Evolutionary conservation across 2,329 filamentous ascomycete species (phyloP), one percentile per base, ranked within the genome.

Genomic region (Teratosphaeria viscida): DNA sequence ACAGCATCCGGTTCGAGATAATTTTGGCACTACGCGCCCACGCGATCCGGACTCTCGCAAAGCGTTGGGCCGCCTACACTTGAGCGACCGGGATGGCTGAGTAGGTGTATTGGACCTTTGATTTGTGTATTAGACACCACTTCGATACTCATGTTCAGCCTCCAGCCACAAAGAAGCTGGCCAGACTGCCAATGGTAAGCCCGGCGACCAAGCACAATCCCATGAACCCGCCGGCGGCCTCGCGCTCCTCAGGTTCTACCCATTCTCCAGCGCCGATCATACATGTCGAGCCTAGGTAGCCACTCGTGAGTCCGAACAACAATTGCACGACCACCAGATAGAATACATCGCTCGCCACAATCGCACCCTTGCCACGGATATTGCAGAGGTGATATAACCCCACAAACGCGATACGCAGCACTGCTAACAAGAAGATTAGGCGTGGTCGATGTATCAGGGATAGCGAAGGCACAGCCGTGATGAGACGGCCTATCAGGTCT

Each of bases 171-270:
- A 85, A 80, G 74, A 97, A 99, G 72, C 92, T 97, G 71, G 95
- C 73, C 67, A 97, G 74, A 75, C 92, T 97, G n/a, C 94, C 94
- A 27, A 81, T 80, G 1, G 90, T 84, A 74, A 97, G 75, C 0
- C 94, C 94, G 5, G 83, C 84, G 19, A 96, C 89, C n/a, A 97
- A 82, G 72, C 87, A 90, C 63, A 96, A 74, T 3, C 89, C 88
- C 94, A 99, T 97, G 72, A 97, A 97, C 1, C 88, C 90, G 54
- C 92, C 94, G 0, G 91, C 86, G 5, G 90, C 92, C 76, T 96
- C 91, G 37, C 88, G 81, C 77, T 99, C 92, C 10, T 86, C 85
- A 1, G 87, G 83, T 3, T 87, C 86, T 0, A 97, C 92, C 83
- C 86, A 92, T 65, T 89, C 85, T 0, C 82, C 84, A 0, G 91